Evolutionary conservation across 352 stramenopile species (phyloP), one percentile per base, ranked within the genome.

Genomic region (Pythium dissotocum): DNA sequence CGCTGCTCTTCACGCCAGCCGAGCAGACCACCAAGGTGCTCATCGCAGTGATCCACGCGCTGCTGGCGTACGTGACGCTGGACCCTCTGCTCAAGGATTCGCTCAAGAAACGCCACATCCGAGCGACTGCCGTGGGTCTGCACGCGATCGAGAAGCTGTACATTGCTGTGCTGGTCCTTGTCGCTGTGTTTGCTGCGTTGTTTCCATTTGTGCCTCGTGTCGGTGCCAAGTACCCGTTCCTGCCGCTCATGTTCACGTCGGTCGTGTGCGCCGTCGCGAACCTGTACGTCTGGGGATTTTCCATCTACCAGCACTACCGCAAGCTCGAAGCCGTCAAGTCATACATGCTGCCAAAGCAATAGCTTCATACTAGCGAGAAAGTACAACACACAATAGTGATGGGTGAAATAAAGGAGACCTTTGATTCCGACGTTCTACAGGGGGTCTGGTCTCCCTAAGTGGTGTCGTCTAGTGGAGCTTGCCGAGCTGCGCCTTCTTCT

Each of bases 401-500:
- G 6, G 18, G 8, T 7, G 26, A 16, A 55, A 32, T 2, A 55
- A 7, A 55, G n/a, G 26, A 32, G 24, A 55, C 48, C 48, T 35
- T 33, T 24, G 26, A 55, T 42, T 28, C 32, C 21, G 24, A 44
- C 32, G 33, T 61, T n/a, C 21, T 26, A 24, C 42, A 26, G 24
- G 42, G n/a, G 24, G 7, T 42, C 36, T 51, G 42, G 14, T 42
- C 14, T 42, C 10, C 7, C 9, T 24, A 42, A 42, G 36, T 42
- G 36, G 7, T 13, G 36, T 35, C 42, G 16, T 73, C 67, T 77
- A 83, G 56, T 70, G 72, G 13, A 91, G 71, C 68, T 95, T 95
- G 65, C 87, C 87, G 40, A 95, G 76, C 65, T 90, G 76, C 71
- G 90, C 77, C 73, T 94, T 95, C 70, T 87, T 92, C 77, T 90